Evolutionary conservation across 352 stramenopile genomes (phyloP), one percentile per base, ranked within the genome.

Genomic region (Pythium scleroteichum): DNA sequence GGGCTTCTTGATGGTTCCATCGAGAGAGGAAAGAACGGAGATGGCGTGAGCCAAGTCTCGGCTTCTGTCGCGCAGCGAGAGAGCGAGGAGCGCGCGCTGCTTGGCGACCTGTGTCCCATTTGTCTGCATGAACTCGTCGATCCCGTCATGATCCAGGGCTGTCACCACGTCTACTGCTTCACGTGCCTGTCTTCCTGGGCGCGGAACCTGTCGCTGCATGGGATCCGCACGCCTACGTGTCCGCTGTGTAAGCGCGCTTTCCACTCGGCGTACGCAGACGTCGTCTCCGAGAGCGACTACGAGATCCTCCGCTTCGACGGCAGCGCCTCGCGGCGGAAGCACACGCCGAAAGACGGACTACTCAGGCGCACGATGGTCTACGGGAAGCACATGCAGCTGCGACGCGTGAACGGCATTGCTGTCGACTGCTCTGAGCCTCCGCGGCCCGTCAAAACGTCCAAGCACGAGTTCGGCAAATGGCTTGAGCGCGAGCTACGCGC

Each of bases 101-200:
- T 90, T 0, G 78, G 79, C n/a, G 82, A 90, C 55, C 69, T 73
- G 16, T 92, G 83, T 39, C 58, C 83, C 1, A 92, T 92, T 48
- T 92, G 83, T 27, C 68, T 92, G 14, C 75, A 90, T 55, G 69
- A 54, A 0, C 68, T 90, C 0, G 63, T 61, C n/a, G 73, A 82
- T 53, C 48, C 83, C 0, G 79, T 82, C 50, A 89, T 92, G 76
- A 53, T 90, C 7, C 71, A 66, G 6, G 35, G 42, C 16, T 92
- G 83, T 62, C 84, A 81, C 44, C 83, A 92, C 61, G 81, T 89
- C 8, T 92, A 87, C 67, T 92, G 83, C 61, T 75, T 76, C 61
- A 75, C 76, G 57, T 92, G 83, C 58, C 47, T 92, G 14, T 78
- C 71, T 41, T 80, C 69, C 12, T 92, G 83, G 83, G 73, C 73